Conservation (phyloP, 352 stramenopile species). For the Phytopythium ostracodes region DNA sequence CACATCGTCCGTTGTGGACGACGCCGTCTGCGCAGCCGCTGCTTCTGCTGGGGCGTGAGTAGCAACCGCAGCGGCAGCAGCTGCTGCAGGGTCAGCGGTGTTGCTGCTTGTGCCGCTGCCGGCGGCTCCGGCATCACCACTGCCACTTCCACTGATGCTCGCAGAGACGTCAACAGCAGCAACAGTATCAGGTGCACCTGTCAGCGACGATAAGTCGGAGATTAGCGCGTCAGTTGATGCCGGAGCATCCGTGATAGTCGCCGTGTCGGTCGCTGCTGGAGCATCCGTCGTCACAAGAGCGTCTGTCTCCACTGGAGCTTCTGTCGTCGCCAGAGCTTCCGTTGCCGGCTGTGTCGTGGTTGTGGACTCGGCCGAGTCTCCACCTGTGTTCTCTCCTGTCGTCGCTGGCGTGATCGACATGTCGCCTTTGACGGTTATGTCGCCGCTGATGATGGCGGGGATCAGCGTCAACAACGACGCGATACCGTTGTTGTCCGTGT, state of each 20-base stretch:
- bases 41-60: not conserved
- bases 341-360: not conserved
- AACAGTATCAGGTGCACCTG: not conserved
- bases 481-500: constrained; percentile 10
- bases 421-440: not conserved
- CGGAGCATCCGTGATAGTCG: not conserved
- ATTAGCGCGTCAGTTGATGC: not conserved
- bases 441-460: not conserved
- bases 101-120: not conserved
- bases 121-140: not conserved
- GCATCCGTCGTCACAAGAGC: not conserved
- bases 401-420: not conserved
- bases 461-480: constrained; percentile 11
- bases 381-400: not conserved
- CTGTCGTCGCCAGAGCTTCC: not conserved
- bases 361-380: not conserved
- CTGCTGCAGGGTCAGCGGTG: not conserved
- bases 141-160: not conserved
- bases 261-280: not conserved
- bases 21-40: not conserved
- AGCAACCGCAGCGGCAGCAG: not conserved
- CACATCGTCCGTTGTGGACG: not conserved
- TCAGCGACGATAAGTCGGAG: not conserved
- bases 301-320: not conserved
- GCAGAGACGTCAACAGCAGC: not conserved